Base-by-base conservation (phyloP, 768 basidiomycete genomes). In the Nevesoporus exiguus region DNA sequence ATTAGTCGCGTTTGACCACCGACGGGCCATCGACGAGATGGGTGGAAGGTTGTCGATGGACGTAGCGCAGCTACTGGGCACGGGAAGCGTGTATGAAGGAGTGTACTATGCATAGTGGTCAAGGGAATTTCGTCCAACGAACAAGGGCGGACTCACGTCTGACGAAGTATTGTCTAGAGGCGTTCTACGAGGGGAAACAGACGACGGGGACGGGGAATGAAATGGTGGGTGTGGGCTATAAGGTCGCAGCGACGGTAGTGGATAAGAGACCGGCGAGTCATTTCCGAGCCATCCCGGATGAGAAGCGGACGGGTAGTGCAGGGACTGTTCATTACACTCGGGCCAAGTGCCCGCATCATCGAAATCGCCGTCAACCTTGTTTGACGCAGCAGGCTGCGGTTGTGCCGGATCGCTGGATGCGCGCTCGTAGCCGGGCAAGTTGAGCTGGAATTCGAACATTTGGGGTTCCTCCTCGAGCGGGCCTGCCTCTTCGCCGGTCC, bases 401-500 rank as follows among this genome's bases (percentile, higher is more conserved):
- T 58, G 65, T 0, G 49, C 11, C 13, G 61, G 62, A 42, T 71
- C 61, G 14, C 36, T 58, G 2, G 48, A 11, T 19, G 59, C 59
- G 5, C 49, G 58, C 10, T 70, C 70, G 50, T 60, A 64, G 19
- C 60, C 71, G 0, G 60, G 70, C 45, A 75, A 21, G 51, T 71
- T 74, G 43, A 85, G 73, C 68, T 88, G 85, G 63, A 86, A 89
- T 65, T 88, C 85, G 59, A 86, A 80, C 46, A 83, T 72, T 40
- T 78, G 61, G 6, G 86, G 86, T 51, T 81, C 79, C 55, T 84
- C 75, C 1, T 80, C 80, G 47, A 88, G 73, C 0, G 87, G 81
- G 1, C 79, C 78, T 5, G 84, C 78, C 49, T 81, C 79, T 49
- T 78, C 76, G 51, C 76, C 74, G 10, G 69, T 72, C 77, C 77